phyloP scores from a whole-genome alignment of 257 asterid genomes.

The Handroanthus guayacan region DNA sequence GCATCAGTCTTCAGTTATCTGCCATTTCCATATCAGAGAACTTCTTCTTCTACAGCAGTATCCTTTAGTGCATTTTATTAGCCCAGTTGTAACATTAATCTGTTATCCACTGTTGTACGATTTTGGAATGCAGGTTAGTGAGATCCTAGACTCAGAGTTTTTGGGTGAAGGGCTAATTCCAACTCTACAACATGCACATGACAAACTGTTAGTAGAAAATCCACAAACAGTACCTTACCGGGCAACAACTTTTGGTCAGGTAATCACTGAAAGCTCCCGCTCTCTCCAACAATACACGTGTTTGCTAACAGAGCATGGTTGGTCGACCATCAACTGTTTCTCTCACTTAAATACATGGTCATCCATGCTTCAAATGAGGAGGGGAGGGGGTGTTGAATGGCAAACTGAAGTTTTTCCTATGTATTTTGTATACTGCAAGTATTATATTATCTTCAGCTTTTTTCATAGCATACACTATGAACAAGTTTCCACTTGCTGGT shows the following conservation, averaged over 20 bases:
- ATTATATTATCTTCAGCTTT: neutral
- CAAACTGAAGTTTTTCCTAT: slow-evolving; percentile 11
- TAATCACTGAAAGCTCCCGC: slow-evolving; percentile 40
- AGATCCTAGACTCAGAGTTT: slow-evolving; percentile 92
- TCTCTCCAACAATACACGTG: neutral
- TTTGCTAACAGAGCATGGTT: slow-evolving; percentile 23
- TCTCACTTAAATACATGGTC: neutral
- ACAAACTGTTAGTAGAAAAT: slow-evolving; percentile 75
- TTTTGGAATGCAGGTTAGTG: slow-evolving; percentile 74
- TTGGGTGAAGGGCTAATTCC: slow-evolving; percentile 98
- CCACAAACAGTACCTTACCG: slow-evolving; percentile 85
- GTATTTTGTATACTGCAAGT: neutral
- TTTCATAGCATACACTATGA: neutral
- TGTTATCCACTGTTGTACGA: slow-evolving; percentile 9
- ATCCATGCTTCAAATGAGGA: neutral
- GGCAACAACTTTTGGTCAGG: slow-evolving; percentile 94
- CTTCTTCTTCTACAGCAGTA: slow-evolving; percentile 4
- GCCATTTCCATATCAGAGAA: neutral
- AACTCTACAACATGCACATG: slow-evolving; percentile 96
- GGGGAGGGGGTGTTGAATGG: neutral
- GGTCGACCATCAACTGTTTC: slow-evolving; percentile 9
- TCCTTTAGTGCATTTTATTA: slow-evolving; percentile 24
- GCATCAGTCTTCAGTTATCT: slow-evolving; percentile 1
- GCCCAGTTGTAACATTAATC: neutral
- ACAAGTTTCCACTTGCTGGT: neutral